These are phyloP conservation scores for Colletotrichum siamense DNA, from an alignment of 2,329 filamentous ascomycete species.

Conservation along the genomic window DNA sequence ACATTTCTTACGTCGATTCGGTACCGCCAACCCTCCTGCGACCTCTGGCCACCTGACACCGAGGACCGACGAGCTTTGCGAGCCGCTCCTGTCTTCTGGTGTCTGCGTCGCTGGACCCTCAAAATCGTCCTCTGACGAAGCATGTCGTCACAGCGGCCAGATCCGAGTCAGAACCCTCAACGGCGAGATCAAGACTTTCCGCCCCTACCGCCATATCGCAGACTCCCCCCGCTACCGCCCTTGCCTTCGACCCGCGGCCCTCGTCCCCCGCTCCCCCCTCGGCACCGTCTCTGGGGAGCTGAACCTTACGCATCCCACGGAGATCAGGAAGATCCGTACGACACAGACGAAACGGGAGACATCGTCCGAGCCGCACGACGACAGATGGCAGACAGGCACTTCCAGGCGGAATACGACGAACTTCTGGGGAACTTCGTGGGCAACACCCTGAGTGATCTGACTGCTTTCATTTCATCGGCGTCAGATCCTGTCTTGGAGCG, in stretches of 20 bases:
- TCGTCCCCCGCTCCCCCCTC: neutral
- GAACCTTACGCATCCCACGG: neutral
- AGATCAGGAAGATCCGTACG: neutral
- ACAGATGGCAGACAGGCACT: slow-evolving; percentile 20
- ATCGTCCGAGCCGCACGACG: neutral
- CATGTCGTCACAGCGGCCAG: slow-evolving; percentile 23
- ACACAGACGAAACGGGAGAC: neutral
- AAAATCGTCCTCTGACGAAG: slow-evolving; percentile 1
- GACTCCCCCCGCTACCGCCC: slow-evolving; percentile 35
- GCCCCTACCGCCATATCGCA: slow-evolving; percentile 31
- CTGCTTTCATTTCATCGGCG: slow-evolving; percentile 9
- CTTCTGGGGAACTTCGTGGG: slow-evolving; percentile 16
- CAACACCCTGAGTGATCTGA: slow-evolving; percentile 12
- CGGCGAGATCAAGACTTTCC: slow-evolving; percentile 38
- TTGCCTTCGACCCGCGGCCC: neutral
- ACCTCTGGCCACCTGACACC: neutral
- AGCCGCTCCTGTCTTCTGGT: neutral
- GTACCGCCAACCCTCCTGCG: neutral
- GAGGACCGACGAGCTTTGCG: neutral
- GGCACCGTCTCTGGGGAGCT: slow-evolving; percentile 5
- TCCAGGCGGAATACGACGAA: slow-evolving; percentile 23
- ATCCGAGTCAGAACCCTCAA: slow-evolving; percentile 28
- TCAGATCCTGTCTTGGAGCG: neutral
- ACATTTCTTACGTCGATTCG: neutral
- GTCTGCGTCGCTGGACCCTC: slow-evolving; percentile 22